These are phyloP conservation scores for Cryptosporidium sp. DNA, from an alignment of 169 alveolate genomes.

Conservation along the genomic window DNA sequence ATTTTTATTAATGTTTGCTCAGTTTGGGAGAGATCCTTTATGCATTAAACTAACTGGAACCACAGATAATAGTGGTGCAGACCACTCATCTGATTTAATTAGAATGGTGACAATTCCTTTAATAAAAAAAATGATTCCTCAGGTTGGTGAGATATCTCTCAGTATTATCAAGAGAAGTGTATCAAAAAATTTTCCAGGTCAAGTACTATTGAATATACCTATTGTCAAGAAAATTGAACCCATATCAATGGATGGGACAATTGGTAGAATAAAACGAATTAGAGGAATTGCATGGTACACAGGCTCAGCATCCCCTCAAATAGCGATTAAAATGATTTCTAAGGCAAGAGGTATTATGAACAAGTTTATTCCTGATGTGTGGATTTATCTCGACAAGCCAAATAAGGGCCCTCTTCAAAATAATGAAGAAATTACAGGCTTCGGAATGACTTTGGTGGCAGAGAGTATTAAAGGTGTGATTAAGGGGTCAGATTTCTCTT, in stretches of 20 bases:
- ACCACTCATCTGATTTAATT: slow-evolving; percentile 79
- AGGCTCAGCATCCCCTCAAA: slow-evolving; percentile 80
- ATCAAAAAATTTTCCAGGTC: slow-evolving; percentile 84
- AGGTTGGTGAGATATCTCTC: slow-evolving; percentile 81
- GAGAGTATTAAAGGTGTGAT: slow-evolving; percentile 82
- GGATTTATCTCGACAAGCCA: slow-evolving; percentile 86
- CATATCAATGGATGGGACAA: slow-evolving; percentile 80
- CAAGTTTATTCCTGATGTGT: slow-evolving; percentile 90
- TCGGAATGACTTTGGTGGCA: slow-evolving; percentile 90
- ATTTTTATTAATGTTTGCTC: slow-evolving; percentile 81
- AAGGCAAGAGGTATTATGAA: slow-evolving; percentile 86
- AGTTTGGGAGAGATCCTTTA: slow-evolving; percentile 85
- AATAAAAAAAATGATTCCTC: slow-evolving; percentile 81
- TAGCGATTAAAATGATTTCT: slow-evolving; percentile 84
- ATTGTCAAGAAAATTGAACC: slow-evolving; percentile 83
- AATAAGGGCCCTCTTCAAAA: slow-evolving; percentile 76
- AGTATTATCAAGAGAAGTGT: slow-evolving; percentile 84
- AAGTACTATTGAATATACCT: slow-evolving; percentile 80
- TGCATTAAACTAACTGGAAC: slow-evolving; percentile 83
- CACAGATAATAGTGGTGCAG: slow-evolving; percentile 83
- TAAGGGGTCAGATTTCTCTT: slow-evolving; percentile 74
- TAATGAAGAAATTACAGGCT: slow-evolving; percentile 82
- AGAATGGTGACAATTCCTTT: slow-evolving; percentile 80
- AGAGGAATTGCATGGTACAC: slow-evolving; percentile 88
- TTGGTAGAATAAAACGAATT: slow-evolving; percentile 86